Conservation (phyloP, 768 basidiomycete genomes). For the Amanita phalloides region DNA sequence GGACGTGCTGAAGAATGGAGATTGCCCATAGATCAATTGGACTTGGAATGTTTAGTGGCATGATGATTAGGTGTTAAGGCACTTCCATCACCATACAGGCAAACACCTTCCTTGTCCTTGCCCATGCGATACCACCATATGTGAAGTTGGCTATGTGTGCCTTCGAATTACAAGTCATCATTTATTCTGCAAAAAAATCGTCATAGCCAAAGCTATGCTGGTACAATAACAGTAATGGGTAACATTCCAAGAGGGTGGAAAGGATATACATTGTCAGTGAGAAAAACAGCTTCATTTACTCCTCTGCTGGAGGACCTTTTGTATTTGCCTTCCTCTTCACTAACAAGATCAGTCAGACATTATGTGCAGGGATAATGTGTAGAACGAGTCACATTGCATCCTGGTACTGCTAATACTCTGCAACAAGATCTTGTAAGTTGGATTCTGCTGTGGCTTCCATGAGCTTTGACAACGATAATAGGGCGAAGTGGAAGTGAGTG, state of each 20-base stretch:
- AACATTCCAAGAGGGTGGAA: constrained; percentile 6
- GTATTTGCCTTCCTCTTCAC: constrained; percentile 84
- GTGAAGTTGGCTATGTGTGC: constrained; percentile 35
- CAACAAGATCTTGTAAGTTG: constrained; percentile 98
- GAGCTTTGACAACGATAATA: constrained; percentile 37
- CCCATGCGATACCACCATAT: constrained; percentile 47
- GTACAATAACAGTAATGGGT: constrained; percentile 5
- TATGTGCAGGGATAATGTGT: background rate
- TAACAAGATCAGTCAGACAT: constrained; percentile 14
- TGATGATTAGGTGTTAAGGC: constrained; percentile 85
- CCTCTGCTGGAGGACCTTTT: constrained; percentile 55
- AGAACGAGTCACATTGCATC: constrained; percentile 71
- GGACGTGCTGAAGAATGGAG: background rate
- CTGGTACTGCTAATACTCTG: constrained; percentile 96
- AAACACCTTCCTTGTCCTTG: constrained; percentile 53
- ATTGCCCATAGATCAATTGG: constrained; percentile 34
- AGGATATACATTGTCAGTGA: constrained; percentile 7
- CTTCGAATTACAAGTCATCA: constrained; percentile 14
- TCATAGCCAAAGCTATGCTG: constrained; percentile 5
- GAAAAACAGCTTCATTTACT: constrained; percentile 20
- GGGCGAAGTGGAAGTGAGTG: constrained; percentile 1
- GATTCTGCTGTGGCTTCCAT: constrained; percentile 98
- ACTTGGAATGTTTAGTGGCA: constrained; percentile 51
- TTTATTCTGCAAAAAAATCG: constrained; percentile 1
- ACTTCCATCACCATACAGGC: constrained; percentile 60